Evolutionary conservation across 176 grass and related monocot species (phyloP).

Genomic region (Cymbopogon citratus): DNA sequence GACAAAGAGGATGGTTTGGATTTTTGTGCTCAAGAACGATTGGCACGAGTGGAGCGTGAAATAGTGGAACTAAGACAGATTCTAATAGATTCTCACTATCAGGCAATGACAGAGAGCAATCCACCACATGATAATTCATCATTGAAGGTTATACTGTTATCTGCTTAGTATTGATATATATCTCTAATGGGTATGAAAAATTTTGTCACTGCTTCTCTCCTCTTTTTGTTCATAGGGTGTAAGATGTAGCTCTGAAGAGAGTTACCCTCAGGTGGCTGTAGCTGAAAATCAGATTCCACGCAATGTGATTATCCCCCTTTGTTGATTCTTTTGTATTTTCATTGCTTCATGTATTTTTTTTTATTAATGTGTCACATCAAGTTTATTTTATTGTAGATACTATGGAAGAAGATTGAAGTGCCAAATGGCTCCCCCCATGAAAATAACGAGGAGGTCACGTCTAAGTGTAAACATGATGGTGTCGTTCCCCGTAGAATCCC

Average conservation of each 20-base stretch:
- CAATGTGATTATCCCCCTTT: conserved; percentile 7
- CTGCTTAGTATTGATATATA: background rate
- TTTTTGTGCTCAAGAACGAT: background rate
- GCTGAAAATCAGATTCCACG: conserved; percentile 7
- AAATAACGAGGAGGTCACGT: conserved; percentile 21
- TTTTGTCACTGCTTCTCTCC: background rate
- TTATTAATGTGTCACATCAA: background rate
- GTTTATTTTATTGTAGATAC: background rate
- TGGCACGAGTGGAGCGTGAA: background rate
- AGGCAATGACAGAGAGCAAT: background rate
- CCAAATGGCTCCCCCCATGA: background rate
- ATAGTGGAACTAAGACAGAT: background rate
- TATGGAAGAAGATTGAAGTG: background rate
- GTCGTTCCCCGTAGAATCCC: background rate
- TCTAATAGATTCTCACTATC: background rate
- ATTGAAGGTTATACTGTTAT: background rate
- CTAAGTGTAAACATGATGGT: background rate
- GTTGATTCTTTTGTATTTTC: background rate
- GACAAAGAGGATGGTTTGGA: background rate
- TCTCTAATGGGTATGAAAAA: background rate
- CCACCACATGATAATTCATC: background rate
- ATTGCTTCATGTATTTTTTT: background rate
- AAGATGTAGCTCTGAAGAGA: conserved; percentile 5
- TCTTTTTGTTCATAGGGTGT: conserved; percentile 1
- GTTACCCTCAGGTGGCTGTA: background rate